Base-by-base conservation (phyloP, 108 stramenopile species). In the Chaetoceros muelleri region DNA sequence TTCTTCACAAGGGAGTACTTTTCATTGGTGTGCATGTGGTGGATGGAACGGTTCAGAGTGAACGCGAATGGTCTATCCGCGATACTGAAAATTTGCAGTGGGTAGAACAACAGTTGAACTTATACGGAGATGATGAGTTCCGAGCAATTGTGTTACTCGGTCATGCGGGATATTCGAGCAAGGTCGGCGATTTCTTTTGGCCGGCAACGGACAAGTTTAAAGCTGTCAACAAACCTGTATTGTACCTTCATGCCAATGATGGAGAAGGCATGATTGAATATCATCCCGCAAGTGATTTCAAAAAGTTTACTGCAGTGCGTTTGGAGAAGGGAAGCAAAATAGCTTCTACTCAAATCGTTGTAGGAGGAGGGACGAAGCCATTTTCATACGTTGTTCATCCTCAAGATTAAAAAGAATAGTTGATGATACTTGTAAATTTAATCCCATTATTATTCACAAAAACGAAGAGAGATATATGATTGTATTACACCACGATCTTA, bases 21-120 rank as follows among this genome's bases (percentile, higher is more conserved):
- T 84, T 84, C 56, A 25, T 88, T 24, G 75, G 85, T 55, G 58
- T 87, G 10, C 81, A 82, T 60, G 52, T 87, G 40, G 79, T 85
- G n/a, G 78, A 72, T 24, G 80, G 80, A 7, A 44, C 46, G 25
- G 44, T 69, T 8, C 47, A 70, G 46, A 64, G 60, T 2, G 68
- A 80, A 31, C 29, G 52, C 17, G 81, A 73, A 61, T 62, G 69
- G 64, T 70, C 60, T 16, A 28, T 28, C 29, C 66, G 88, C 20
- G 58, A 73, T 44, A 67, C 74, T 13, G 55, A 70, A 10, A 85
- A 85, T 63, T 67, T 81, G 23, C 63, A 72, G 29, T 91, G 78
- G 78, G 73, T 81, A 13, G 68, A 74, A 70, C 68, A 67, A 55
- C 52, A 78, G 63, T 58, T 67, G 18, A 50, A 44, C 21, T 26